Base-by-base conservation (phyloP, 306 rosid genomes). In the Boehmeria nivea region DNA sequence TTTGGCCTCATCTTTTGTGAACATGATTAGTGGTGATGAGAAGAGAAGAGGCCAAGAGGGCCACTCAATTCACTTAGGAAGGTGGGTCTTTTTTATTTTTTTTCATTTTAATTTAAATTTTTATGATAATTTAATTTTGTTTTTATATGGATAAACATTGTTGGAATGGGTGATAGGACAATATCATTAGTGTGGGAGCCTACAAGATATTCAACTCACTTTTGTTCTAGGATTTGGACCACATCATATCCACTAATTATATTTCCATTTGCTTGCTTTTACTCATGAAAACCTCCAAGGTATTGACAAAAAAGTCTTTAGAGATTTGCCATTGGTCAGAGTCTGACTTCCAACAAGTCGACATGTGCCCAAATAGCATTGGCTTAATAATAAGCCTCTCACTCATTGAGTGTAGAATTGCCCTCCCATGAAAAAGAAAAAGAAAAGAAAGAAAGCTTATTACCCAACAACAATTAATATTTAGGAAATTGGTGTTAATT, bases 121-220 rank as follows among this genome's bases (percentile, higher is more conserved):
- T 31, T 31, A 31, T 31, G 36, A 31, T 10, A 2, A 10, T 31
- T n/a, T 4, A 31, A 31, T 31, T 6, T 31, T 31, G 8, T 28
- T 28, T 28, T 28, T 28, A 28, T 10, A 31, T n/a, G n/a, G n/a
- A 10, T 31, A 65, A 72, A 65, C 79, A 59, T 65, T 14, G 1
- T 51, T 72, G 62, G 76, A 68, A 69, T 75, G 70, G 72, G 77
- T 62, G 78, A 84, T 64, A 69, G 63, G 69, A 73, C 81, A 75
- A 39, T 54, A 69, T 81, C 50, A 73, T 81, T 72, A 68, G 58
- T 37, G 74, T 75, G 87, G 87, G 79, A 77, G 79, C 83, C 82
- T 59, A 64, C 4, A 45, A 34, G 62, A 57, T 54, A 31, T 60
- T 63, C 54, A 65, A 47, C 23, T 65, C 68, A 19, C 34, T 64